These are phyloP conservation scores for Hymenoscyphus scutula DNA, from an alignment of 2,329 filamentous ascomycete species.

Conservation along the genomic window DNA sequence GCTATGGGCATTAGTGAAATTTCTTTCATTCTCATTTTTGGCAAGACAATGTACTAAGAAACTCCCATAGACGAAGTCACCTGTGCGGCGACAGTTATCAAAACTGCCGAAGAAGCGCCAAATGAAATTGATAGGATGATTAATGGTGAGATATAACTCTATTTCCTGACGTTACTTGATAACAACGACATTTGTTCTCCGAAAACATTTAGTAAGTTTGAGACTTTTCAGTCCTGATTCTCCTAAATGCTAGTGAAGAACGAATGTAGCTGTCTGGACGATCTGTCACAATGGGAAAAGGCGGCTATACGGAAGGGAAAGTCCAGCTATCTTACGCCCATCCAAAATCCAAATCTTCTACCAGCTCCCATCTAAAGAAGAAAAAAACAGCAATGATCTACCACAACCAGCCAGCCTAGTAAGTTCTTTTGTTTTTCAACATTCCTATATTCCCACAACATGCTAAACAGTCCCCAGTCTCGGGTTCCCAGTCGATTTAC, in stretches of 20 bases:
- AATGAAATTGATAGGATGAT: conserved; percentile 20
- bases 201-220: too few relatives aligned
- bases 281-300: too few relatives aligned
- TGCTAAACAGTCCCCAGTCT: conserved; percentile 4
- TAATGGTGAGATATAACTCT: conserved; percentile 15
- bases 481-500: conserved; percentile 12
- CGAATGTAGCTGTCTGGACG: too few relatives aligned
- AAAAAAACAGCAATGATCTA: conserved; percentile 14
- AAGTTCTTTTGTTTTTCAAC: not conserved
- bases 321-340: too few relatives aligned
- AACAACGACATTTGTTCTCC: too few relatives aligned
- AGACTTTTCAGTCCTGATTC: too few relatives aligned
- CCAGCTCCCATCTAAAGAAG: not conserved
- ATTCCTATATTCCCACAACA: not conserved
- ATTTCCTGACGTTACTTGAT: too few relatives aligned
- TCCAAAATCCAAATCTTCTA: not conserved
- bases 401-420: conserved; percentile 13
- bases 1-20: too few relatives aligned
- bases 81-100: conserved; percentile 17
- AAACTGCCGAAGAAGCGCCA: conserved; percentile 13
- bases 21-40: not conserved
- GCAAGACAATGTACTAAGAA: not conserved
- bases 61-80: conserved; percentile 11
- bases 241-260: too few relatives aligned
- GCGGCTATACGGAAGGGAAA: too few relatives aligned